phyloP scores from a whole-genome alignment of 148 eudicot species.

The Rhododendron simsii region DNA sequence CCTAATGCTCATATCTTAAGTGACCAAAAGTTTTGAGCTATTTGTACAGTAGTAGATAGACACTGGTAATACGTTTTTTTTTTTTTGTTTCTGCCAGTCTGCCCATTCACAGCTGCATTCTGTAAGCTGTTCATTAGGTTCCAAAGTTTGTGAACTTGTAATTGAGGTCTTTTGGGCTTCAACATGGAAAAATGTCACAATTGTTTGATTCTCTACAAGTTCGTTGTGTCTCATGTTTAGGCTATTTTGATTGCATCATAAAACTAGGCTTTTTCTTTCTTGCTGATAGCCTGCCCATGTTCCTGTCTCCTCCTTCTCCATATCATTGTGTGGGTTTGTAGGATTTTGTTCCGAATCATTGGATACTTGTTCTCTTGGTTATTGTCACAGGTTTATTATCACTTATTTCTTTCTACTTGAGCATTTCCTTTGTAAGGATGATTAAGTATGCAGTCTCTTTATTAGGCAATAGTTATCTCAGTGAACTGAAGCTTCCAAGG shows the following conservation, averaged over 20 bases:
- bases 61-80: background rate
- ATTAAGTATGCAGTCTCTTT: constrained; percentile 6
- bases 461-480: constrained; percentile 56
- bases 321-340: background rate
- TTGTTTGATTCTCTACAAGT: background rate
- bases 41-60: background rate
- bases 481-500: constrained; percentile 74
- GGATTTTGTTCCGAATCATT: background rate
- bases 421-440: background rate
- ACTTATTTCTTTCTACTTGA: background rate
- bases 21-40: background rate
- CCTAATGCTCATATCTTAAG: too few species aligned
- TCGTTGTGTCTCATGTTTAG: background rate
- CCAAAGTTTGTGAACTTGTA: background rate
- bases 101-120: background rate
- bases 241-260: background rate
- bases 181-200: background rate
- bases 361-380: background rate
- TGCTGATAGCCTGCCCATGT: background rate
- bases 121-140: background rate
- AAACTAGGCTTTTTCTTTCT: background rate
- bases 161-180: background rate
- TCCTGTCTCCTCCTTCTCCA: background rate
- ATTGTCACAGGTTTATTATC: background rate
- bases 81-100: background rate